A percentile compares a stretch with the other conserved stretches of the same genome.
phyloP scores from a whole-genome alignment of 345 rosid species.

The Citrus unshiu region DNA sequence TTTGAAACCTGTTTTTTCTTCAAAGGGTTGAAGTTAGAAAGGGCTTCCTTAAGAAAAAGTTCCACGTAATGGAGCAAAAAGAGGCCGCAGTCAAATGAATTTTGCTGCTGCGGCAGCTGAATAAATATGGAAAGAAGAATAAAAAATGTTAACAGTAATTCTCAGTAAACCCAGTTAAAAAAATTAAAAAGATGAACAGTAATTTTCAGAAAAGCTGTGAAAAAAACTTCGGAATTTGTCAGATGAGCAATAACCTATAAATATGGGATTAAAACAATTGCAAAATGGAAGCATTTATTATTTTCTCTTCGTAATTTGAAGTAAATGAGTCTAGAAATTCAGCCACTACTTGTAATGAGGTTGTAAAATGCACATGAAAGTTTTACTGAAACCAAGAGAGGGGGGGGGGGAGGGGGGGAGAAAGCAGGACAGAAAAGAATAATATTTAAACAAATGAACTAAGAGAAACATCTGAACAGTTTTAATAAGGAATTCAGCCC shows the following conservation, averaged over 20 bases:
- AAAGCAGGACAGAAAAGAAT: not conserved
- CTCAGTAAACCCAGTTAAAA: not conserved
- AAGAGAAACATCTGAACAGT: not conserved
- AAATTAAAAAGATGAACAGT: not conserved
- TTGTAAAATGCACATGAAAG: not conserved
- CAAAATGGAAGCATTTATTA: not conserved
- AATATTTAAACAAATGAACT: not conserved
- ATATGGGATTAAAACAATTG: not conserved
- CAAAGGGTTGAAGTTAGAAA: conserved; percentile 60
- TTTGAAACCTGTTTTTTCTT: conserved; percentile 38
- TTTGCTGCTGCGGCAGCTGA: conserved; percentile 95
- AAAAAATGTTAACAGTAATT: conserved; percentile 7
- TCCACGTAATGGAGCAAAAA: conserved; percentile 92
- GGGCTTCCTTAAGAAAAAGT: conserved; percentile 69
- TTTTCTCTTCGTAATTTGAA: not conserved
- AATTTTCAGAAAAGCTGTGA: not conserved
- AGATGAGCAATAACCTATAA: not conserved
- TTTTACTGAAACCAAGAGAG: not conserved
- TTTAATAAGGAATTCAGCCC: not conserved
- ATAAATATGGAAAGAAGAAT: conserved; percentile 7
- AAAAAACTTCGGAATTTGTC: not conserved
- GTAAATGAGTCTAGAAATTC: not conserved
- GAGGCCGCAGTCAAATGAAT: conserved; percentile 90
- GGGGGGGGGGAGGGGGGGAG: too few relatives aligned
- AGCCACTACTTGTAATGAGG: not conserved